Base-by-base conservation (phyloP, 805 yeast species). In the Candida nonsorbophila region DNA sequence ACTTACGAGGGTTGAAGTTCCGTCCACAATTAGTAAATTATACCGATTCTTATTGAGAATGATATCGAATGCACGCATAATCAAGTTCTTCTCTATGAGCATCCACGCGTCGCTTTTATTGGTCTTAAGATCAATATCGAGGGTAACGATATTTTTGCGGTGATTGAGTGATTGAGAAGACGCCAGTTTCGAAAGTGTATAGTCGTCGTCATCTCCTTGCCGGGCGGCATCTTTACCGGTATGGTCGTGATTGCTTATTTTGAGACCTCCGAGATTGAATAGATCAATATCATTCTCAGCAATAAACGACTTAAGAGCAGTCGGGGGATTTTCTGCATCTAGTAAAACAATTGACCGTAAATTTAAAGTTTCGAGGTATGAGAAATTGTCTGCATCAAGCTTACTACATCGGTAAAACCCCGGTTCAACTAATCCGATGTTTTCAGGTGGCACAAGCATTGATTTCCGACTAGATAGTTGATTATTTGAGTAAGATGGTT, bases 391-490 rank as follows among this genome's bases (percentile, higher is more conserved):
- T 1, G 84, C 74, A 35, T 83, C 90, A 7, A 90, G 56, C 42
- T 78, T 77, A 4, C 92, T 72, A 45, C 96, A 84, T 30, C 97
- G 69, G 57, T 84, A 60, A 1, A 90, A 62, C 0, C 94, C 94
- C 15, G 80, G 79, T 55, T 92, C 97, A 4, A 88, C 96, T 17
- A 86, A 67, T 0, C 95, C 95, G 60, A 84, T 92, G 50, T 84
- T 84, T 27, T 86, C 90, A 1, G 98, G 97, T 1, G 95, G 94
- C 1, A 88, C 84, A 18, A 87, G 65, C 96, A 87, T 86, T 15
- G 4, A 16, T 23, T 11, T 12, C 16, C 7, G 20, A 13, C 11
- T 13, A n/a, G 7, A 18, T 9, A 13, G 11, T 19, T 16, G 7
- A 19, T 19, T 26, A n/a, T 4, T 10, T 10, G 15, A 14, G 40